These are phyloP conservation scores for Pichia insulana DNA, from an alignment of 805 yeast genomes.

Conservation along the genomic window DNA sequence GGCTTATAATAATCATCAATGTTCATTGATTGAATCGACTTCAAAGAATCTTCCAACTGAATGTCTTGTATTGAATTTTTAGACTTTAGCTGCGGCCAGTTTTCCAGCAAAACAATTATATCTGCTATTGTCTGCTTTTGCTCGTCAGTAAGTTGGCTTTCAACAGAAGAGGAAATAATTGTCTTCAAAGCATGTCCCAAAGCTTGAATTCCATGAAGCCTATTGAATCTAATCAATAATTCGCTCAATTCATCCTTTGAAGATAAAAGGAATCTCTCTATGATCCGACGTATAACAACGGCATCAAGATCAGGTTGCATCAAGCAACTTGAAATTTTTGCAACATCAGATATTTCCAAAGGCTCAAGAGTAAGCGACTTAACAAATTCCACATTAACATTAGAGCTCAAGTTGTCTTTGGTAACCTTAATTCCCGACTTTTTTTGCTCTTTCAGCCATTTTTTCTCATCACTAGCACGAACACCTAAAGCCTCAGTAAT, in stretches of 20 bases:
- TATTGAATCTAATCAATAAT: constrained; percentile 52
- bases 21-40: constrained; percentile 26
- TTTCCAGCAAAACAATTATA: constrained; percentile 48
- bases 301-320: constrained; percentile 63
- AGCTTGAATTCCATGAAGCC: constrained; percentile 82
- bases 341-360: constrained; percentile 49
- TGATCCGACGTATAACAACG: constrained; percentile 53
- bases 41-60: constrained; percentile 58
- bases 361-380: constrained; percentile 47
- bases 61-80: constrained; percentile 70
- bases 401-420: constrained; percentile 45
- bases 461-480: constrained; percentile 54
- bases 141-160: constrained; percentile 14
- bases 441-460: constrained; percentile 58
- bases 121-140: constrained; percentile 35
- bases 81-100: constrained; percentile 62
- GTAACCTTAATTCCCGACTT: constrained; percentile 36
- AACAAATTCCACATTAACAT: constrained; percentile 58
- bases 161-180: constrained; percentile 11
- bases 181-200: constrained; percentile 51
- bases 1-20: constrained; percentile 18
- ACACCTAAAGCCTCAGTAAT: constrained; percentile 84
- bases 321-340: constrained; percentile 71
- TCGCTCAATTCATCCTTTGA: constrained; percentile 26
- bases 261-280: constrained; percentile 54